Base-by-base conservation (phyloP, 139 green algal species). In the Chlamydomonas schloesseri region DNA sequence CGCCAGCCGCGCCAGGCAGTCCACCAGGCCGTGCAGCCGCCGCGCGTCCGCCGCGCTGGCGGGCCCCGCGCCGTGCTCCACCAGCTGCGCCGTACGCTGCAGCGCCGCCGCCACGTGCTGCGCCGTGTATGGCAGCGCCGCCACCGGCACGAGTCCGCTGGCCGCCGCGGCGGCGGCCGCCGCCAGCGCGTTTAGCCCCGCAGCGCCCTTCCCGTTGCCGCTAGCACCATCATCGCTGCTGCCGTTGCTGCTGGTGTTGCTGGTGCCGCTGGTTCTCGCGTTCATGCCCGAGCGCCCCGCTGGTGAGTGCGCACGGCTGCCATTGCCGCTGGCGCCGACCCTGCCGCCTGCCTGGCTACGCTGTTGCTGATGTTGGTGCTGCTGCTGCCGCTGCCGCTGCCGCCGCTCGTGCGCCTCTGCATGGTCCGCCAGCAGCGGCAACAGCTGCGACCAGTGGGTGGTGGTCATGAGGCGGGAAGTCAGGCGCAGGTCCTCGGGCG, bases 21-120 rank as follows among this genome's bases (percentile, higher is more conserved):
- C 65, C 47, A 85, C 67, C 67, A 85, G 55, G 21, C 36, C 65
- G 14, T 53, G 31, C 68, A 85, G 65, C 64, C 28, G 46, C 37
- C 79, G 65, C 31, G 31, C 79, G 31, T 85, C 79, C 67, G 18
- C 79, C 4, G 67, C 14, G 34, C 37, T 55, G 3, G 10, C 15
- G 47, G 47, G 47, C 8, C 47, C 64, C 6, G 8, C 20, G 4
- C 8, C 3, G 65, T 67, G 23, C 42, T 50, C 37, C 65, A 85
- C n/a, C 47, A 85, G 67, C 31, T 76, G 65, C 47, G 42, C 42
- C 24, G 79, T 77, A 9, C 79, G 79, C 47, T 42, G 21, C 65
- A 85, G 50, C 79, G 58, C 58, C 47, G 67, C 68, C 13, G 79
- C 79, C 20, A 85, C 79, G 79, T 85, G 79, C 79, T 85, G 65